phyloP scores from a whole-genome alignment of 1,284 basidiomycete species.

The Peniophora sp. region DNA sequence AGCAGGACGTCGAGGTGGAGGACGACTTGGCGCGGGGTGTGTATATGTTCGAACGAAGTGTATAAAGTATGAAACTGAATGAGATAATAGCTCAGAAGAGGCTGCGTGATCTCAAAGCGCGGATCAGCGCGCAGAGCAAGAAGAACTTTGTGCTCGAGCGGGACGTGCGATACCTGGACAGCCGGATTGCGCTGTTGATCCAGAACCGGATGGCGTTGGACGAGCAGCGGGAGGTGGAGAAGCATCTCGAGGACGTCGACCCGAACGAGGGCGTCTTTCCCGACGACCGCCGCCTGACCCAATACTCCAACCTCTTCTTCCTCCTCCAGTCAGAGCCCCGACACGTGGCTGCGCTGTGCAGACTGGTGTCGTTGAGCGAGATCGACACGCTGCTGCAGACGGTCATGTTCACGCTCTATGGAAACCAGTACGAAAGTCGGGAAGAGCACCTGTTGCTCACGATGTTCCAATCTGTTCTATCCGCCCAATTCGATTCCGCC shows the following conservation, averaged over 20 bases:
- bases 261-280: slow-evolving; percentile 84
- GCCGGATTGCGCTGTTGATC: slow-evolving; percentile 94
- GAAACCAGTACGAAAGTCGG: slow-evolving; percentile 98
- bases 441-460: slow-evolving; percentile 98
- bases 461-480: slow-evolving; percentile 98
- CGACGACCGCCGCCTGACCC: slow-evolving; percentile 88
- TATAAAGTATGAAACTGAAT: neutral
- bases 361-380: slow-evolving; percentile 93
- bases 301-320: slow-evolving; percentile 99
- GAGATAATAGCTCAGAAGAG: slow-evolving; percentile 78
- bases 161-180: slow-evolving; percentile 97
- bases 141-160: slow-evolving; percentile 99
- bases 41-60: slow-evolving; percentile 18
- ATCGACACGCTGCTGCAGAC: slow-evolving; percentile 99
- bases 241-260: slow-evolving; percentile 92
- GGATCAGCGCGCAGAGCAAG: slow-evolving; percentile 97
- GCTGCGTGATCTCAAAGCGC: slow-evolving; percentile 90
- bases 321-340: slow-evolving; percentile 95
- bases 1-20: slow-evolving; percentile 97
- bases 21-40: slow-evolving; percentile 92
- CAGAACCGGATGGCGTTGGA: slow-evolving; percentile 97
- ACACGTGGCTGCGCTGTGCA: slow-evolving; percentile 92
- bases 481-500: slow-evolving; percentile 97
- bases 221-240: slow-evolving; percentile 92
- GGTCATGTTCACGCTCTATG: slow-evolving; percentile 99